Evolutionary conservation across 164 flowering plant genomes (phyloP), one percentile per base, ranked within the genome.

Genomic region (Dillenia suffruticosa): DNA sequence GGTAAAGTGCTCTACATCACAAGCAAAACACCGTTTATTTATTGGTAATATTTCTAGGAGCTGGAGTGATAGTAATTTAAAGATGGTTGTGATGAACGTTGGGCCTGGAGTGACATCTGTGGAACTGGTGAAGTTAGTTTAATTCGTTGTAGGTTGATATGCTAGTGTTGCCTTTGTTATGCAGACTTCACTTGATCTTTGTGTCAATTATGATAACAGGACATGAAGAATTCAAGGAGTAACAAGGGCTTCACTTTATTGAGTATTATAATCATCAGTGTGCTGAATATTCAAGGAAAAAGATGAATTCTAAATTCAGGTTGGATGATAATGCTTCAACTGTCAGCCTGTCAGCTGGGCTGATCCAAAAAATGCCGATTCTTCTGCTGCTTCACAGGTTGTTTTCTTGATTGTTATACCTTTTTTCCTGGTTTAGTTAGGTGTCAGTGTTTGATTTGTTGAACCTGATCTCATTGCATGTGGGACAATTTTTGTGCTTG

Each of bases 271-370:
- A 94, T 69, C 84, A 83, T 79, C 90, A 91, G 43, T 93, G 98
- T 80, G 98, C 98, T 32, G 98, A 90, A 64, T 87, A 85, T 79
- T 81, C 97, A 44, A 84, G 89, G 63, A 78, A 87, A 61, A 83
- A 80, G 75, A 89, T 93, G 98, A 79, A 71, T 51, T 81, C 92
- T 61, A 72, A 81, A 56, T 93, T 93, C 66, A 90, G 87, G 82
- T 86, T 93, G 26, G 92, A 82, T 43, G 78, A 70, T 24, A 87
- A 84, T 74, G 79, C 88, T 63, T 95, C 96, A 47, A 93, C 94
- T 17, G 90, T 89, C 51, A 90, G 88, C 66, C 94, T 17, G 90
- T 89, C 51, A 90, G 88, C 66, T 90, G 98, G 98, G 97, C 97
- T 65, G 98, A 93, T 59, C 87, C 92, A 5, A 87, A 75, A 73